Percentiles rank a stretch among this genome's conserved stretches.
Evolutionary conservation across 2,329 filamentous ascomycete species (phyloP).

Genomic region (Microsporum audouinii): DNA sequence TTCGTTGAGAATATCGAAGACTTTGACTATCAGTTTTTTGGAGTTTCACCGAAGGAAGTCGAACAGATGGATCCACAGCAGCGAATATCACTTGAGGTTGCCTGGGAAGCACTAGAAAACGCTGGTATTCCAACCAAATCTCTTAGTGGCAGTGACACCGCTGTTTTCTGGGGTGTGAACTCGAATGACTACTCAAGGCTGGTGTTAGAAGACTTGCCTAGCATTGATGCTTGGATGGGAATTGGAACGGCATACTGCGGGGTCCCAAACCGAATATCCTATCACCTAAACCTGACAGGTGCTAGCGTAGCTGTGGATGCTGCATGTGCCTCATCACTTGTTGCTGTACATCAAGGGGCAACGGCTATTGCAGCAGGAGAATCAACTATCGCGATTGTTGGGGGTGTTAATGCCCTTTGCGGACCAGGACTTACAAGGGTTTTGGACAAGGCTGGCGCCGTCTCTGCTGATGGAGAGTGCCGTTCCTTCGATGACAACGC

Average conservation of each 20-base stretch:
- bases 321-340: conserved; percentile 20
- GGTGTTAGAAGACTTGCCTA: neutral
- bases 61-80: conserved; percentile 17
- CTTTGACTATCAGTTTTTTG: conserved; percentile 20
- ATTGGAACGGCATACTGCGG: conserved; percentile 7
- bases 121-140: neutral
- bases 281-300: conserved; percentile 17
- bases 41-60: conserved; percentile 13
- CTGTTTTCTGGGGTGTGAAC: conserved; percentile 6
- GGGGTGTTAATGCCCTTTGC: conserved; percentile 8
- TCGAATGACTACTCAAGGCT: conserved; percentile 13
- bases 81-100: conserved; percentile 16
- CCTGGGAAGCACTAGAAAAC: conserved; percentile 15
- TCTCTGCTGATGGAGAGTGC: conserved; percentile 43
- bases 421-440: conserved; percentile 8
- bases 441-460: conserved; percentile 45
- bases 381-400: conserved; percentile 13
- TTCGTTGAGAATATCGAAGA: conserved; percentile 2
- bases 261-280: conserved; percentile 17
- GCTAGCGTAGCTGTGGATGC: conserved; percentile 39
- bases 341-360: conserved; percentile 17
- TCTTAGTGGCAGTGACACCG: conserved; percentile 3
- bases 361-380: conserved; percentile 16
- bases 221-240: neutral
- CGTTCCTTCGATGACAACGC: conserved; percentile 45